phyloP scores from a whole-genome alignment of 805 yeast genomes.

The Schwanniomyces polymorphus region DNA sequence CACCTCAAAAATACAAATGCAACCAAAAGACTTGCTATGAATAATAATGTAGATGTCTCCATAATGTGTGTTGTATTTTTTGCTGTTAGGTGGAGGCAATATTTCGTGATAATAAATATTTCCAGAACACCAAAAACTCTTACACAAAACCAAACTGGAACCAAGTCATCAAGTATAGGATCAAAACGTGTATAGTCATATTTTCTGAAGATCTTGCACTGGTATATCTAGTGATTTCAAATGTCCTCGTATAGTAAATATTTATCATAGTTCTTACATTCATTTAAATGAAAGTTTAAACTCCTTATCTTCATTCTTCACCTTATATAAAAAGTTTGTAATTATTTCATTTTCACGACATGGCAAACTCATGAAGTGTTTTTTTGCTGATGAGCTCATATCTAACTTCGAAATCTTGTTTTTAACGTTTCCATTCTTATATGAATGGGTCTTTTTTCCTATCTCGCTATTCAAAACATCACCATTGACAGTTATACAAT shows the following conservation, averaged over 20 bases:
- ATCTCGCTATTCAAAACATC: slow-evolving; percentile 66
- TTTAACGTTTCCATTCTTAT: slow-evolving; percentile 16
- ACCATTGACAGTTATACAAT: slow-evolving; percentile 67
- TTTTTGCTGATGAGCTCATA: slow-evolving; percentile 59
- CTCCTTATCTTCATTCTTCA: slow-evolving; percentile 61
- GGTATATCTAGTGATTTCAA: too few species aligned
- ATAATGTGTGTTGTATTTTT: slow-evolving; percentile 19
- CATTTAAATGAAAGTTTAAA: slow-evolving; percentile 41
- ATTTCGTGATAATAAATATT: neutral
- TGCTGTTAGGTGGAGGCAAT: neutral
- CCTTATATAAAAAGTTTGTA: slow-evolving; percentile 85
- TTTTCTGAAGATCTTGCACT: neutral
- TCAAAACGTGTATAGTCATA: neutral
- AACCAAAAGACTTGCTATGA: slow-evolving; percentile 47
- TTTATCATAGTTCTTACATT: neutral
- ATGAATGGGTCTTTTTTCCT: slow-evolving; percentile 64
- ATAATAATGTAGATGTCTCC: slow-evolving; percentile 57
- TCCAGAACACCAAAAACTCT: neutral
- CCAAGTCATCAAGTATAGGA: neutral
- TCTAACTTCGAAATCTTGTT: slow-evolving; percentile 58
- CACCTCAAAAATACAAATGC: slow-evolving; percentile 65
- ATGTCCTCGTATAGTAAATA: neutral
- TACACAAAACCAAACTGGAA: neutral
- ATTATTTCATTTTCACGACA: slow-evolving; percentile 83
- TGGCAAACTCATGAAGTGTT: slow-evolving; percentile 60